phyloP scores from a whole-genome alignment of 495 filamentous ascomycete species.

The Chaetomium cochliodes region DNA sequence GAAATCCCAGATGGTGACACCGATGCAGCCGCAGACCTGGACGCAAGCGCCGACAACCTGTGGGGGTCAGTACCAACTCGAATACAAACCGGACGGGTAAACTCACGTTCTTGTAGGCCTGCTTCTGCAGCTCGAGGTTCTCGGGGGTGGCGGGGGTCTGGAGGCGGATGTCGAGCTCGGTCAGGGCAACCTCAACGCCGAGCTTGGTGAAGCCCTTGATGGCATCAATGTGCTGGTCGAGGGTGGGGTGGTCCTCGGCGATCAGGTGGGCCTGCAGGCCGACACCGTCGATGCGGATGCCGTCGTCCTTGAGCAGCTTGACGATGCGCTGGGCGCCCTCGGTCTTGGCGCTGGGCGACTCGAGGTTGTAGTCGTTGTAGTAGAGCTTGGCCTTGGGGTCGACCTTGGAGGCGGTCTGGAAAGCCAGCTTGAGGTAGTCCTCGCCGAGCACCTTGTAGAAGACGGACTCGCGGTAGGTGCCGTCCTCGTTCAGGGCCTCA shows the following conservation, averaged over 20 bases:
- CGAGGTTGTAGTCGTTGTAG: slow-evolving; percentile 71
- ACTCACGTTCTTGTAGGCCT: slow-evolving; percentile 51
- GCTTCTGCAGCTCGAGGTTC: slow-evolving; percentile 55
- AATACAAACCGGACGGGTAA: background rate
- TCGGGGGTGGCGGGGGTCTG: slow-evolving; percentile 42
- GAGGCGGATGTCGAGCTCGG: slow-evolving; percentile 62
- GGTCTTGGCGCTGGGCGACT: slow-evolving; percentile 42
- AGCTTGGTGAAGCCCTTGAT: slow-evolving; percentile 51
- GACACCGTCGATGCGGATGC: slow-evolving; percentile 61
- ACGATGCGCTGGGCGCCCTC: slow-evolving; percentile 55
- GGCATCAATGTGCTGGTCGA: slow-evolving; percentile 48
- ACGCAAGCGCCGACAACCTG: slow-evolving; percentile 56
- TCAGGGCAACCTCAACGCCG: slow-evolving; percentile 60
- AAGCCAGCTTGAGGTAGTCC: slow-evolving; percentile 59
- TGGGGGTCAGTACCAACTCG: slow-evolving; percentile 10
- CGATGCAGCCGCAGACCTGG: slow-evolving; percentile 58
- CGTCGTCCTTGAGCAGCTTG: slow-evolving; percentile 51
- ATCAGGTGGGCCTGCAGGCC: slow-evolving; percentile 64
- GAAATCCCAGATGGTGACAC: slow-evolving; percentile 67
- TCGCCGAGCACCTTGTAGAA: slow-evolving; percentile 59
- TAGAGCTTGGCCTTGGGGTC: slow-evolving; percentile 63
- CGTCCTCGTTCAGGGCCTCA: slow-evolving; percentile 68
- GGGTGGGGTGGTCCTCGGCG: slow-evolving; percentile 52
- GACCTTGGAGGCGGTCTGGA: slow-evolving; percentile 49
- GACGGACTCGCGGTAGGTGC: slow-evolving; percentile 54